Percentiles rank a stretch among this genome's conserved stretches.
Evolutionary conservation across 768 basidiomycete species (phyloP).

Genomic region (Termitomyces titanicus): DNA sequence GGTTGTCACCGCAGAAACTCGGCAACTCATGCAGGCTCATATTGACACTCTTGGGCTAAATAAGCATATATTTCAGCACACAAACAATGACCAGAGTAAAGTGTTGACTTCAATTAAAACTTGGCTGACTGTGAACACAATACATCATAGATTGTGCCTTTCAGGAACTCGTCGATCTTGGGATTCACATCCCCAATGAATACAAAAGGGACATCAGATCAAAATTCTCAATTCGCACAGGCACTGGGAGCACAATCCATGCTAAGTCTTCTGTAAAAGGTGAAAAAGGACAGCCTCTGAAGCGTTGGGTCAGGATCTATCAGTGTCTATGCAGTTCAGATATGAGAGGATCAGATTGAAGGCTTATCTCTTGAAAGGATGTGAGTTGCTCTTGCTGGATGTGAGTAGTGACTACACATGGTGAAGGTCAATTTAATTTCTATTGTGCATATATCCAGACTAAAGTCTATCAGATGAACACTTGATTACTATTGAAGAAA

Average conservation of each 20-base stretch:
- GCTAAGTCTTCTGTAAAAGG: background rate
- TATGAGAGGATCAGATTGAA: background rate
- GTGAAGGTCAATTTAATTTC: background rate
- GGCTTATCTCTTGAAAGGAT: background rate
- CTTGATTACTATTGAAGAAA: background rate
- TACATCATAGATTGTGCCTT: background rate
- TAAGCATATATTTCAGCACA: background rate
- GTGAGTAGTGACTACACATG: background rate
- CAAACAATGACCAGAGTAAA: background rate
- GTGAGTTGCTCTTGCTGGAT: background rate
- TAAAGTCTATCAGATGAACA: background rate
- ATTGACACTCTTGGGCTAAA: background rate
- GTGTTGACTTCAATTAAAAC: background rate
- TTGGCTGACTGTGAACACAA: background rate
- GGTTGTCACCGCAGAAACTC: background rate
- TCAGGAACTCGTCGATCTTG: background rate
- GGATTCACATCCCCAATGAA: background rate
- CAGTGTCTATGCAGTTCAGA: background rate
- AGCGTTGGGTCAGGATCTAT: background rate
- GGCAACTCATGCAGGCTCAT: background rate
- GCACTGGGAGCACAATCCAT: background rate
- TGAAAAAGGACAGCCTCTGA: background rate
- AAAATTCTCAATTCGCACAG: background rate
- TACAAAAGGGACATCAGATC: background rate
- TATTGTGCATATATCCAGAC: background rate